phyloP scores from a whole-genome alignment of 345 rosid genomes.

The Citrus sp. region DNA sequence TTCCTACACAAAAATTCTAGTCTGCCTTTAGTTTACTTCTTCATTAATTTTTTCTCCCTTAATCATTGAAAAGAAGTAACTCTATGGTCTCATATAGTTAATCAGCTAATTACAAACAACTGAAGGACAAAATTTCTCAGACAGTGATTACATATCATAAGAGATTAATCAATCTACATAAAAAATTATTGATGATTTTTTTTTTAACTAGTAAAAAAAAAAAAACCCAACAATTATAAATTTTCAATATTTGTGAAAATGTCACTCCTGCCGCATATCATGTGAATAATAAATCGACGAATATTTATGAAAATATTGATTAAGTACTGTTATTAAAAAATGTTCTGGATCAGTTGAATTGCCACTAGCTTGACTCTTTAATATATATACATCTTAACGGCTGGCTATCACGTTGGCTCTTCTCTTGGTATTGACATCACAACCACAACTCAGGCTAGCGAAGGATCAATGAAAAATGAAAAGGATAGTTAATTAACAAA shows the following conservation, averaged over 20 bases:
- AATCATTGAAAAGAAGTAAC: too few relatives aligned
- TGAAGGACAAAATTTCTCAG: too few relatives aligned
- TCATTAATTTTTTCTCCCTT: too few relatives aligned
- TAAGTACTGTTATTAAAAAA: background rate
- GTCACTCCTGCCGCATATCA: background rate
- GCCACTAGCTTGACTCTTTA: background rate
- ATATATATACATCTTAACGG: background rate
- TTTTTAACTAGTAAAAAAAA: background rate
- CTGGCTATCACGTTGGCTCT: background rate
- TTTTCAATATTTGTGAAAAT: background rate
- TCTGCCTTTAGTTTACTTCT: too few relatives aligned
- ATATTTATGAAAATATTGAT: background rate
- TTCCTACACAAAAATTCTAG: too few relatives aligned
- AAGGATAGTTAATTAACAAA: background rate
- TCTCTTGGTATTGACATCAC: conserved; percentile 4
- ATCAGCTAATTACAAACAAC: too few relatives aligned
- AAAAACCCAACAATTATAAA: background rate
- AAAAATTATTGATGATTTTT: background rate
- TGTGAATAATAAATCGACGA: background rate
- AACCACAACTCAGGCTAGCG: background rate
- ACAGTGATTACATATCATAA: background rate
- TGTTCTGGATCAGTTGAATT: background rate
- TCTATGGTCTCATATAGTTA: too few relatives aligned
- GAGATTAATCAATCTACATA: background rate
- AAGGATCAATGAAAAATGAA: background rate